Conservation (phyloP, 768 basidiomycete species). For the Kockovaella imperatae region DNA sequence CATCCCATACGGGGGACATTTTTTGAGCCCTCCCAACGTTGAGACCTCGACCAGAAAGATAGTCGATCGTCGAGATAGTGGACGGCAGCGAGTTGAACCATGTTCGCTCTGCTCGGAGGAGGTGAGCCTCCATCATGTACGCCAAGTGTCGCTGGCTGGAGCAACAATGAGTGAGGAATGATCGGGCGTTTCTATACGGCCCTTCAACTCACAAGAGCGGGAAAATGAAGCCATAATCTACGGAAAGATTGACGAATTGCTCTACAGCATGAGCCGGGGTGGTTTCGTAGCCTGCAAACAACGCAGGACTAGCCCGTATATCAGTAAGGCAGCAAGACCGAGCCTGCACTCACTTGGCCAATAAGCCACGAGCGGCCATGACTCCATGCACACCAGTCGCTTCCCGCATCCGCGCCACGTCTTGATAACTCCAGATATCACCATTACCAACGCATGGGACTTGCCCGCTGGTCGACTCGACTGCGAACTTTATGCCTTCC, state of each 20-base stretch:
- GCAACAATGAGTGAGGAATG: neutral
- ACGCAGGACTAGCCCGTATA: constrained; percentile 30
- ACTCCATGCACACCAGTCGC: constrained; percentile 47
- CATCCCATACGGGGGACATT: constrained; percentile 26
- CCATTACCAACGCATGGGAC: constrained; percentile 50
- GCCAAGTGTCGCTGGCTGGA: constrained; percentile 47
- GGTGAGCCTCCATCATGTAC: constrained; percentile 47
- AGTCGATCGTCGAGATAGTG: constrained; percentile 45
- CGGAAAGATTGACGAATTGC: constrained; percentile 45
- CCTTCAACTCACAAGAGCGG: constrained; percentile 42
- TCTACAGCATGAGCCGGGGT: constrained; percentile 46
- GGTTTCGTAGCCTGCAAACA: constrained; percentile 46
- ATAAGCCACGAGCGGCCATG: constrained; percentile 50
- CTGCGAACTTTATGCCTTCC: constrained; percentile 47
- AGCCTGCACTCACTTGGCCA: constrained; percentile 46
- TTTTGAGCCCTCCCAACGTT: constrained; percentile 11
- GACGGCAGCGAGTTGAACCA: constrained; percentile 46
- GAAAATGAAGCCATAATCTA: constrained; percentile 46
- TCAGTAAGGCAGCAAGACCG: neutral
- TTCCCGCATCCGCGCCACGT: constrained; percentile 43
- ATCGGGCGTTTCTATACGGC: neutral
- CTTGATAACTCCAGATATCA: constrained; percentile 47
- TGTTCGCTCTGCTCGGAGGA: constrained; percentile 42
- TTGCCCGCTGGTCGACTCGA: constrained; percentile 45
- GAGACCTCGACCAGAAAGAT: constrained; percentile 43